A percentile compares a stretch with the other conserved stretches of the same genome.
Conservation (phyloP, 73 alveolate genomes). For the Tetrahymena thermophila region DNA sequence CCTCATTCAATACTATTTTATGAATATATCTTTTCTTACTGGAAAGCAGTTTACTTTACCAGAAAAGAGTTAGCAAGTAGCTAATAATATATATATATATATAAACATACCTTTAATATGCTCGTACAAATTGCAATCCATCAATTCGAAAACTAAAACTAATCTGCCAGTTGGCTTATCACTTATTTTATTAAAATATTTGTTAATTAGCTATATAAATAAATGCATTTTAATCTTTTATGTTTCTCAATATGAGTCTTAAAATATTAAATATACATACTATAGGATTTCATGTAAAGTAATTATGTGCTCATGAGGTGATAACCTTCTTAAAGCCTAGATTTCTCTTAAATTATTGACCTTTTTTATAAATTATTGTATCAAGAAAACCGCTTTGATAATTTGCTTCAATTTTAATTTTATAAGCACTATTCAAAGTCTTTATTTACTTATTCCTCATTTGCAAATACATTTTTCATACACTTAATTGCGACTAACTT, state of each 20-base stretch:
- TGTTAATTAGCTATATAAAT: not conserved
- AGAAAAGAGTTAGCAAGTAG: not conserved
- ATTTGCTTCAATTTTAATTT: not conserved
- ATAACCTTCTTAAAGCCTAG: slow-evolving; percentile 75
- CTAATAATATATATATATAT: not conserved
- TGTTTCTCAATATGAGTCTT: not conserved
- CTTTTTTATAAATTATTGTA: not conserved
- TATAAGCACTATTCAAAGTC: not conserved
- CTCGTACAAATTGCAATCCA: slow-evolving; percentile 79
- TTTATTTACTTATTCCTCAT: slow-evolving; percentile 59
- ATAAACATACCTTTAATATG: slow-evolving; percentile 51
- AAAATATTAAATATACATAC: not conserved
- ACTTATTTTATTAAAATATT: not conserved
- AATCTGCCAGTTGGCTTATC: slow-evolving; percentile 68
- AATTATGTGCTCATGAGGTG: slow-evolving; percentile 80
- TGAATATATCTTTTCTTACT: not conserved
- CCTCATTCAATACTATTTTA: not conserved
- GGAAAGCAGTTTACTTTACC: not conserved
- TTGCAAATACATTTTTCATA: slow-evolving; percentile 66
- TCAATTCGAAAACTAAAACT: slow-evolving; percentile 79
- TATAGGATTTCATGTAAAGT: slow-evolving; percentile 74
- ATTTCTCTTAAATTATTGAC: slow-evolving; percentile 72
- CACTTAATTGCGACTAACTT: slow-evolving; percentile 80
- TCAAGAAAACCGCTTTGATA: not conserved
- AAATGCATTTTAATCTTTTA: slow-evolving; percentile 16